Evolutionary conservation across 768 basidiomycete genomes (phyloP), one percentile per base, ranked within the genome.

Genomic region (Cystobasidium onofrii): DNA sequence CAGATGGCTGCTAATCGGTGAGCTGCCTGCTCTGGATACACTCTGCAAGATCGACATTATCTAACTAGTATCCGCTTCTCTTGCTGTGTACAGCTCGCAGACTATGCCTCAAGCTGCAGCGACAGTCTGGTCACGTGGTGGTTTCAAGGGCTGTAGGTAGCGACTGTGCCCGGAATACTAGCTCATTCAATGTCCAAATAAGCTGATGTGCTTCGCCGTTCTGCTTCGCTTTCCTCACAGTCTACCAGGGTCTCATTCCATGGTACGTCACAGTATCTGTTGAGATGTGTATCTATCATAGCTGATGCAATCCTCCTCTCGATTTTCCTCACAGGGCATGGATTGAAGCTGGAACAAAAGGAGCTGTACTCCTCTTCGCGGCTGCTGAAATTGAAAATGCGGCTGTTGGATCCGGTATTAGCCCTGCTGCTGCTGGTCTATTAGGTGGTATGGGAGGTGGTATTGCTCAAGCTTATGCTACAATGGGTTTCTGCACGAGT

Each of bases 331-430:
- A 17, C 76, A 96, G 93, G 69, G 96, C 96, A 43, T 98, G 96
- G 96, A 95, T 99, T 78, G 96, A 99, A 81, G 96, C 96, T 12
- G 96, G 94, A 3, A 98, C 96, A 0, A 99, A 99, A 81, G 96
- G 96, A 65, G 96, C 86, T 70, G 96, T 99, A 34, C 86, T 99
- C 25, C 85, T 99, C 75, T 98, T 99, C 84, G 88, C 94, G 18
- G 94, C 96, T 29, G 90, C 93, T 3, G 96, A 99, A 81, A 89
- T 98, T 39, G 93, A 98, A 81, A 86, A 87, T 20, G 85, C 85
- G 23, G 83, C 84, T 23, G 84, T 87, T 57, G 77, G 80, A 10
- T 83, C 89, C 79, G 92, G 92, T 12, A 82, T 94, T 74, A 89
- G 85, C 78, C 88, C 92, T 34, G 92, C 88, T 29, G 84, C 85